Conservation (phyloP, 2,329 filamentous ascomycete species). For the Colletotrichum zoysiae region DNA sequence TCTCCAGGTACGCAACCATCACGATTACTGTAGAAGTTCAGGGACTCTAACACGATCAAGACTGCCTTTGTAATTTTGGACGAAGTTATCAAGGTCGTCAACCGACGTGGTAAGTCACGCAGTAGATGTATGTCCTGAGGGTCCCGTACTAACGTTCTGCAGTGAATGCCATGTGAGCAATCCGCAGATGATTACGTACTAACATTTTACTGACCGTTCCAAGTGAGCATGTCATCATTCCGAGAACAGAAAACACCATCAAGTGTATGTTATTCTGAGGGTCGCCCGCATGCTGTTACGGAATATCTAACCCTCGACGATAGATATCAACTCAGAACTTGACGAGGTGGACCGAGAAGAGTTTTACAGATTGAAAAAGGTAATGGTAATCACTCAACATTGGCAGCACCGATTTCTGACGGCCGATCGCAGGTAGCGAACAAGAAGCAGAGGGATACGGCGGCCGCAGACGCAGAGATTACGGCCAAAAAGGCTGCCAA, state of each 20-base stretch:
- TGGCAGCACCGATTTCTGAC: neutral
- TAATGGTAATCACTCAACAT: constrained; percentile 26
- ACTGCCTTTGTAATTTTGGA: constrained; percentile 98
- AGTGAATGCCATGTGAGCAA: constrained; percentile 90
- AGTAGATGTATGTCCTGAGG: neutral
- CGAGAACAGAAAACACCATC: constrained; percentile 98
- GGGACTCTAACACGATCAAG: constrained; percentile 52
- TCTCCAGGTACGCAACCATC: constrained; percentile 71
- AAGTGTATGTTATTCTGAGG: constrained; percentile 73
- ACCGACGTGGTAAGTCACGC: constrained; percentile 79
- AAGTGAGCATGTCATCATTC: constrained; percentile 94
- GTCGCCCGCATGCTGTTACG: too few relatives aligned
- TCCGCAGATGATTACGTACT: too few relatives aligned
- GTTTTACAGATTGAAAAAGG: constrained; percentile 97
- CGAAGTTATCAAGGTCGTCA: constrained; percentile 99
- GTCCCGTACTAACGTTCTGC: constrained; percentile 27
- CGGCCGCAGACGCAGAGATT: constrained; percentile 79
- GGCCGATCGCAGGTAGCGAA: constrained; percentile 69
- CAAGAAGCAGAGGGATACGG: constrained; percentile 85
- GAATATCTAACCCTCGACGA: constrained; percentile 23
- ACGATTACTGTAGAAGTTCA: neutral
- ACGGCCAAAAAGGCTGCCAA: constrained; percentile 68
- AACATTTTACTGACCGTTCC: constrained; percentile 43
- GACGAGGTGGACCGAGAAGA: constrained; percentile 98
- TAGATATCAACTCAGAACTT: constrained; percentile 96